Evolutionary conservation across 1,284 basidiomycete genomes (phyloP).

Genomic region (Volvariella volvacea): DNA sequence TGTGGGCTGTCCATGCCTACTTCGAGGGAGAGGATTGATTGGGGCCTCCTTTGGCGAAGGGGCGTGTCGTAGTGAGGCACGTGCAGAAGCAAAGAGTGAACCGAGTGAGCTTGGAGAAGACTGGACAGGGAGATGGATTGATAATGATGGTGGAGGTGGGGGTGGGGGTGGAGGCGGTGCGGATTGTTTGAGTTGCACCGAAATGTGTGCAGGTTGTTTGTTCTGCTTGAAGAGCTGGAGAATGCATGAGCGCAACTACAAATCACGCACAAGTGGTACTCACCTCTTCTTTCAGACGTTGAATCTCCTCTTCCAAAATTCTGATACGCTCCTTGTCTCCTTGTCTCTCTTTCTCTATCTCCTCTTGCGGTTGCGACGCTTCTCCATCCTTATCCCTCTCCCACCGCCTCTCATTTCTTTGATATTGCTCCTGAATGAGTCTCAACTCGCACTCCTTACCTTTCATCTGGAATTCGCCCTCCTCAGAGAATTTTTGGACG

Average conservation of each 20-base stretch:
- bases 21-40: conserved; percentile 42
- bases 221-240: no score
- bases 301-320: conserved; percentile 62
- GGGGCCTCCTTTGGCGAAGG: conserved; percentile 54
- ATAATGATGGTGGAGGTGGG: conserved; percentile 16
- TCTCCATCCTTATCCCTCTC: conserved; percentile 22
- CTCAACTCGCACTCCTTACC: conserved; percentile 57
- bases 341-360: conserved; percentile 35
- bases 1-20: conserved; percentile 53
- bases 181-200: no score
- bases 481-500: conserved; percentile 17
- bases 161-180: conserved; percentile 40
- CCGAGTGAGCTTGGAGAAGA: conserved; percentile 24
- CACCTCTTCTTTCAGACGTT: conserved; percentile 57
- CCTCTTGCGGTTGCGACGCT: conserved; percentile 9
- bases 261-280: no score
- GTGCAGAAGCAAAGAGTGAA: conserved; percentile 45
- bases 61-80: conserved; percentile 57
- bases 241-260: no score
- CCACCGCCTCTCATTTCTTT: conserved; percentile 33
- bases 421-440: conserved; percentile 44
- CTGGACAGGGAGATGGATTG: conserved; percentile 23
- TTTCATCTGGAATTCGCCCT: conserved; percentile 38
- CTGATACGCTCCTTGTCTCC: conserved; percentile 59
- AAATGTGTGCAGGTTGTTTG: no score